Conservation (phyloP, 257 asterid species). For the Marsdenia floribunda region DNA sequence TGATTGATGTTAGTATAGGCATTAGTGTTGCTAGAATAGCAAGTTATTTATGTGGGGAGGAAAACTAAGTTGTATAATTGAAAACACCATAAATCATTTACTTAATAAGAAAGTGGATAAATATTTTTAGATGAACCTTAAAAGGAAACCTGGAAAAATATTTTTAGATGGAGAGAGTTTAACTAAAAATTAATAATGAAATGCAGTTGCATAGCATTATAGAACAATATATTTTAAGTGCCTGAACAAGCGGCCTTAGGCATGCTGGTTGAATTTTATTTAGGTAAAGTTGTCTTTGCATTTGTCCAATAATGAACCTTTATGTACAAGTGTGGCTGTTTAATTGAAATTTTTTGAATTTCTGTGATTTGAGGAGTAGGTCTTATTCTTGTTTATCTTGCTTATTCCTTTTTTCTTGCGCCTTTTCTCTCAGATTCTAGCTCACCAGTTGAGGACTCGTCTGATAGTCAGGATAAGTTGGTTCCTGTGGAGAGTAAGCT, state of each 20-base stretch:
- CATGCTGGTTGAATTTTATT: not conserved
- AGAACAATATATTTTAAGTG: too few species aligned
- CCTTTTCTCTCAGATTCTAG: conserved; percentile 50
- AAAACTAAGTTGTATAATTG: too few species aligned
- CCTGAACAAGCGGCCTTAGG: not conserved
- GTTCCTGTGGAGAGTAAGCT: conserved; percentile 24
- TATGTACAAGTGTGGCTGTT: not conserved
- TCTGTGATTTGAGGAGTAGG: not conserved
- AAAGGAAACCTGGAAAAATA: too few species aligned
- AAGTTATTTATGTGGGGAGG: too few species aligned
- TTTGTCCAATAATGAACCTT: not conserved
- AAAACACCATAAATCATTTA: too few species aligned
- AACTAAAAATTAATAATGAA: not conserved
- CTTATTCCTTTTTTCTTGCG: not conserved
- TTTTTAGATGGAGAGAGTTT: not conserved
- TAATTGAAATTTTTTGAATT: not conserved
- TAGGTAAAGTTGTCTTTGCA: not conserved
- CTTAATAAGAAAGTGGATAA: too few species aligned
- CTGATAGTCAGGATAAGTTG: conserved; percentile 26
- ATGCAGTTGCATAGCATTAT: not conserved
- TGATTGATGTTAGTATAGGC: too few species aligned
- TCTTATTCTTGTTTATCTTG: not conserved
- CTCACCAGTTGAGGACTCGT: conserved; percentile 45
- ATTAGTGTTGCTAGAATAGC: too few species aligned
- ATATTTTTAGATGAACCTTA: too few species aligned